Evolutionary conservation across 768 basidiomycete genomes (phyloP).

Genomic region (Suillus subluteus): DNA sequence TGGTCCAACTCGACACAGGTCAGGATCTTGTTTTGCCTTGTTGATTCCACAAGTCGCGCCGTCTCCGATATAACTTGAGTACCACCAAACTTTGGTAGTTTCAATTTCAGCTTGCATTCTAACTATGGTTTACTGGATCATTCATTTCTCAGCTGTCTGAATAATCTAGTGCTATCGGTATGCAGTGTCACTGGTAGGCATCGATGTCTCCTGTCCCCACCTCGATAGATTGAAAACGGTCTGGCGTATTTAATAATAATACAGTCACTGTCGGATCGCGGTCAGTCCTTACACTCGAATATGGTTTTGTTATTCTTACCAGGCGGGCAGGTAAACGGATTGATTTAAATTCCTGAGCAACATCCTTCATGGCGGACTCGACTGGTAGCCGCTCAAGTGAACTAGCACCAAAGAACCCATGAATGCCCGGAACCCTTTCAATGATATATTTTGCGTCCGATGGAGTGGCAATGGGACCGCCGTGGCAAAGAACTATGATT

Average conservation of each 20-base stretch:
- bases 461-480: conserved; percentile 30
- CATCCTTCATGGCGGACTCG: conserved; percentile 25
- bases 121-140: background rate
- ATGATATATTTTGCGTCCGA: conserved; percentile 27
- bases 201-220: background rate
- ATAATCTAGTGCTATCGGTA: background rate
- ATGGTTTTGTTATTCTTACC: conserved; percentile 1
- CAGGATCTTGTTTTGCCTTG: conserved; percentile 36
- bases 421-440: conserved; percentile 17
- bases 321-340: conserved; percentile 17
- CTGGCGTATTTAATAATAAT: background rate
- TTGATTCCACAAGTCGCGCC: conserved; percentile 21
- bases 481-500: conserved; percentile 27
- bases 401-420: conserved; percentile 35
- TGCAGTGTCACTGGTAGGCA: background rate
- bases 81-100: background rate
- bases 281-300: conserved; percentile 3
- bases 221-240: background rate
- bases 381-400: conserved; percentile 30
- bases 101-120: background rate
- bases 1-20: conserved; percentile 8
- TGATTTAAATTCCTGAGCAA: conserved; percentile 26
- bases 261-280: background rate
- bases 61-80: background rate
- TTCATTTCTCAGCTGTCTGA: background rate